phyloP scores from a whole-genome alignment of 2,329 filamentous ascomycete species.

The Curvularia sp. region DNA sequence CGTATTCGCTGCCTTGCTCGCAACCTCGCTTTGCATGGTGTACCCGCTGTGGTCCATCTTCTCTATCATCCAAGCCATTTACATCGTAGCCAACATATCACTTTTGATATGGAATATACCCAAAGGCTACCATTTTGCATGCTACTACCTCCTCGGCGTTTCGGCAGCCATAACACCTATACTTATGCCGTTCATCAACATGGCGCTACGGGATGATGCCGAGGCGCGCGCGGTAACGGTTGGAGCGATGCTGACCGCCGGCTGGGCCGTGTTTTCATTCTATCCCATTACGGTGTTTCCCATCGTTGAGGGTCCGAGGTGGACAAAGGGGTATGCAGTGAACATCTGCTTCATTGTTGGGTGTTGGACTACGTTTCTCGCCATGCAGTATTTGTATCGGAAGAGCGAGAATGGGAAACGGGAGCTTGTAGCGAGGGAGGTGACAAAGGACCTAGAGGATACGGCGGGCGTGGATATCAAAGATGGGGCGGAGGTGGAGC shows the following conservation, averaged over 20 bases:
- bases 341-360: slow-evolving; percentile 57
- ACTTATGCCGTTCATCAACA: slow-evolving; percentile 50
- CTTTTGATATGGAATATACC: slow-evolving; percentile 62
- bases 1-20: slow-evolving; percentile 59
- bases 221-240: slow-evolving; percentile 60
- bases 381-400: slow-evolving; percentile 50
- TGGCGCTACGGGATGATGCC: slow-evolving; percentile 52
- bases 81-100: slow-evolving; percentile 56
- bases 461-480: slow-evolving; percentile 30
- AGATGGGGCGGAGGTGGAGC: slow-evolving; percentile 31
- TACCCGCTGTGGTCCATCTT: slow-evolving; percentile 61
- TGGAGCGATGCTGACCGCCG: slow-evolving; percentile 54
- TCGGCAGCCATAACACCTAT: slow-evolving; percentile 48
- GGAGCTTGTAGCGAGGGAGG: slow-evolving; percentile 16
- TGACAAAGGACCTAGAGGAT: slow-evolving; percentile 40
- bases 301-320: slow-evolving; percentile 52
- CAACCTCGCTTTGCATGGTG: slow-evolving; percentile 60
- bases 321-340: slow-evolving; percentile 60
- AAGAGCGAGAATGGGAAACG: slow-evolving; percentile 39
- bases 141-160: slow-evolving; percentile 47
- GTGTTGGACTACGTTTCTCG: slow-evolving; percentile 54
- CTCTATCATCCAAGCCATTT: slow-evolving; percentile 51
- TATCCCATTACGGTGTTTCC: slow-evolving; percentile 49
- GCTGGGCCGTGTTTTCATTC: slow-evolving; percentile 48
- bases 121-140: slow-evolving; percentile 51